These are phyloP conservation scores for Cerrena zonata DNA, from an alignment of 1,284 basidiomycete genomes.

Conservation along the genomic window DNA sequence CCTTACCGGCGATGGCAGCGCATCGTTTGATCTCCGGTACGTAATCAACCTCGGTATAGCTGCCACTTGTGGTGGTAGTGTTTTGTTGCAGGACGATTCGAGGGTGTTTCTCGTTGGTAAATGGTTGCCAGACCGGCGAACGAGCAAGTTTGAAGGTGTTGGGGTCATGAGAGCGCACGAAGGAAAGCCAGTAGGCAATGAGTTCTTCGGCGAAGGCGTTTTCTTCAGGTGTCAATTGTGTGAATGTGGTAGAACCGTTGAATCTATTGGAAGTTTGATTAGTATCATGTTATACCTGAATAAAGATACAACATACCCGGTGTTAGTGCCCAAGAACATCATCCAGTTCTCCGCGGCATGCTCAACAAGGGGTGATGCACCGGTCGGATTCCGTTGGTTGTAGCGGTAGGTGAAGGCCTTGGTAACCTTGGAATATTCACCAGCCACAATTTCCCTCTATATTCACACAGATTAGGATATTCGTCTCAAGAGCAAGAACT, in stretches of 20 bases:
- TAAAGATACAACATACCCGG: constrained; percentile 39
- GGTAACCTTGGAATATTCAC: constrained; percentile 27
- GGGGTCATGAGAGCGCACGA: constrained; percentile 47
- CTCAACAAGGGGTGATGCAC: constrained; percentile 27
- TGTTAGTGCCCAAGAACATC: constrained; percentile 55
- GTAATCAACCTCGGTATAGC: constrained; percentile 37
- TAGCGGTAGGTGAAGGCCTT: constrained; percentile 50
- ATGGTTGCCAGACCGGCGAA: constrained; percentile 41
- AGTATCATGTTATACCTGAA: background rate
- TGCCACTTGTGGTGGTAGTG: constrained; percentile 33
- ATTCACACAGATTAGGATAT: too few relatives aligned
- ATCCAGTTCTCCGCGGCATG: constrained; percentile 61
- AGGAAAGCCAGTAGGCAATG: constrained; percentile 58
- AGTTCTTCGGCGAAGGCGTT: constrained; percentile 46
- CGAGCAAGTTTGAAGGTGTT: constrained; percentile 44
- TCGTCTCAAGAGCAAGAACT: too few relatives aligned
- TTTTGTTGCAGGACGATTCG: constrained; percentile 45
- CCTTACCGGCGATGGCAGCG: constrained; percentile 24
- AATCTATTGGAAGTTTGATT: constrained; percentile 23
- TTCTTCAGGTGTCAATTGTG: constrained; percentile 36
- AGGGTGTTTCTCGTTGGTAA: constrained; percentile 22
- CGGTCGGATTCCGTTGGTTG: constrained; percentile 47
- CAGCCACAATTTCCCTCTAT: constrained; percentile 44
- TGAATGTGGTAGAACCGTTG: constrained; percentile 43
- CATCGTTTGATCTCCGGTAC: constrained; percentile 31